Evolutionary conservation across 148 eudicot genomes (phyloP).

Genomic region (Rhododendron simsii): DNA sequence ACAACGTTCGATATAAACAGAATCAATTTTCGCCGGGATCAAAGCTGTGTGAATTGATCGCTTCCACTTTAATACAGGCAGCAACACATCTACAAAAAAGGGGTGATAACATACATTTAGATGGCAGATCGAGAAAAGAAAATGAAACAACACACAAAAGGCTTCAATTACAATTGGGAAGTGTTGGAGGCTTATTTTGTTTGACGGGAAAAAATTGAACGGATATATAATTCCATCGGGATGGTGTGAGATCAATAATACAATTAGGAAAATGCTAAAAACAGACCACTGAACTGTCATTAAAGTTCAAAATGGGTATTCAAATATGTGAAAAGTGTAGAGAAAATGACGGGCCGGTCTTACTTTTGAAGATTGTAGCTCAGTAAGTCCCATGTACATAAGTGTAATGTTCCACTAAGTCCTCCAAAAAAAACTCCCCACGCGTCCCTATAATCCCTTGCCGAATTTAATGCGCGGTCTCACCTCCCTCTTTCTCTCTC

Average conservation of each 20-base stretch:
- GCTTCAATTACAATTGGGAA: neutral
- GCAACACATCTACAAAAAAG: constrained; percentile 30
- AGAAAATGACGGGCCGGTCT: too few species aligned
- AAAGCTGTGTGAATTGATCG: neutral
- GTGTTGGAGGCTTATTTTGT: neutral
- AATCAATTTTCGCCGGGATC: neutral
- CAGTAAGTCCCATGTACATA: too few species aligned
- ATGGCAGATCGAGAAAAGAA: neutral
- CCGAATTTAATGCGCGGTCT: too few species aligned
- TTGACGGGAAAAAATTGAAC: neutral
- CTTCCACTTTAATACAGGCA: constrained; percentile 20
- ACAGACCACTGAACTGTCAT: too few species aligned
- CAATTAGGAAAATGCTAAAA: too few species aligned
- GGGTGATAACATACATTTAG: neutral
- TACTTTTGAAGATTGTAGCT: too few species aligned
- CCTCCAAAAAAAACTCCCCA: too few species aligned
- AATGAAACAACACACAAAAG: neutral
- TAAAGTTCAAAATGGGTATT: neutral
- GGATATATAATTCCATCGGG: neutral
- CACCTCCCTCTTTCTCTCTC: too few species aligned
- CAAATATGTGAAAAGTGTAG: too few species aligned
- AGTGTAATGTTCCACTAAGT: too few species aligned
- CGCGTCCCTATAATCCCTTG: too few species aligned
- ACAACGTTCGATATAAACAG: neutral
- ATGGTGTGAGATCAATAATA: too few species aligned